A percentile compares a stretch with the other conserved stretches of the same genome.
Evolutionary conservation across 2,329 filamentous ascomycete genomes (phyloP).

Genomic region (Aureobasidium sp.): DNA sequence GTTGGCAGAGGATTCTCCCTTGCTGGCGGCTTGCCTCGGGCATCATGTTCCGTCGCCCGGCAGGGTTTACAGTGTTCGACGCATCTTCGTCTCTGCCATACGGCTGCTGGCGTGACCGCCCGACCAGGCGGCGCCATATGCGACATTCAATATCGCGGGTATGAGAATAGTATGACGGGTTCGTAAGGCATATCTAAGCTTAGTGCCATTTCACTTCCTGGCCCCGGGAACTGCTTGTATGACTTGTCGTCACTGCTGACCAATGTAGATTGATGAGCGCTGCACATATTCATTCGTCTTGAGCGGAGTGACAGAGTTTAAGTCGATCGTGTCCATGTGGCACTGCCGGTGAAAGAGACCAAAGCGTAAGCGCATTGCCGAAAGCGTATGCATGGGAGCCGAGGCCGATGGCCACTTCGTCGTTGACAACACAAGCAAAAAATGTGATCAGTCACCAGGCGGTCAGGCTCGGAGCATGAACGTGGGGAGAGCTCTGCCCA

Average conservation of each 20-base stretch:
- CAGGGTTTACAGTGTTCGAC: neutral
- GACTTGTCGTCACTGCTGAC: neutral
- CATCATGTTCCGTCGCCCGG: neutral
- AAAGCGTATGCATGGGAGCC: neutral
- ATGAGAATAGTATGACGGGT: neutral
- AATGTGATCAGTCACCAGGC: slow-evolving; percentile 7
- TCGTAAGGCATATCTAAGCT: slow-evolving; percentile 8
- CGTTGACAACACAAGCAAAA: neutral
- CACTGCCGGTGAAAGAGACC: slow-evolving; percentile 1
- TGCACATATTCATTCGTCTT: neutral
- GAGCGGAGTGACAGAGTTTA: neutral
- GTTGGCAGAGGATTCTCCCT: neutral
- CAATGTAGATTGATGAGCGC: neutral
- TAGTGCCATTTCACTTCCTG: neutral
- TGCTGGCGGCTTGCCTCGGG: neutral
- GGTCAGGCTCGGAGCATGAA: neutral
- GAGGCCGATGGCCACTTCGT: neutral
- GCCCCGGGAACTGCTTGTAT: neutral
- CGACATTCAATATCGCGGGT: slow-evolving; percentile 8
- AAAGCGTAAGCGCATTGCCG: slow-evolving; percentile 14
- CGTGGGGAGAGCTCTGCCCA: neutral
- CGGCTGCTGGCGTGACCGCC: neutral
- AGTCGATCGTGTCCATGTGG: slow-evolving; percentile 1
- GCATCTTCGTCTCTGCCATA: neutral
- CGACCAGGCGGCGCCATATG: neutral